These are phyloP conservation scores for Corchorus capsularis DNA, from an alignment of 345 rosid genomes.

Conservation along the genomic window DNA sequence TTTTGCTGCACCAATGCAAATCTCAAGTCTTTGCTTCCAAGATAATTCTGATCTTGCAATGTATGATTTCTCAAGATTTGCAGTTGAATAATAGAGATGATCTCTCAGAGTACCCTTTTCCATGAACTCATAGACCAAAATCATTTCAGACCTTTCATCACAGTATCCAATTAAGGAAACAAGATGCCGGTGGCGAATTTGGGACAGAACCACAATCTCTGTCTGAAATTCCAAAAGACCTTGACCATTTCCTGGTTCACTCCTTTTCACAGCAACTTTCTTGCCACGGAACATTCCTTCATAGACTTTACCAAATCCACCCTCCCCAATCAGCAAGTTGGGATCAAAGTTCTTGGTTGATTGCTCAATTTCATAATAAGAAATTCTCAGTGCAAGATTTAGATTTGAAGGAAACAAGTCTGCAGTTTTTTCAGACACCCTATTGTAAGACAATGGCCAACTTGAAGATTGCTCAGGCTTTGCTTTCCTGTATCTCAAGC, in stretches of 20 bases:
- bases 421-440: not conserved
- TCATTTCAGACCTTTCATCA: conserved; percentile 57
- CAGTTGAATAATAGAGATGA: conserved; percentile 40
- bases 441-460: conserved; percentile 27
- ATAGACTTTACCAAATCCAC: conserved; percentile 55
- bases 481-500: conserved; percentile 30
- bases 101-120: conserved; percentile 52
- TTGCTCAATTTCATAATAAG: conserved; percentile 37
- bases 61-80: conserved; percentile 29
- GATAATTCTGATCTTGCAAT: conserved; percentile 8
- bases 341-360: conserved; percentile 47
- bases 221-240: conserved; percentile 54
- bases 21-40: conserved; percentile 61
- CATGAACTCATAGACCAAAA: conserved; percentile 60
- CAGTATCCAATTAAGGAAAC: conserved; percentile 72
- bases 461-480: conserved; percentile 22
- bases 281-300: conserved; percentile 39
- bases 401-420: conserved; percentile 26
- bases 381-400: conserved; percentile 40
- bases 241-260: conserved; percentile 45
- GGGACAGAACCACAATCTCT: conserved; percentile 55
- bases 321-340: conserved; percentile 40
- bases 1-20: conserved; percentile 60
- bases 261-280: conserved; percentile 52
- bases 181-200: conserved; percentile 62